Evolutionary conservation across 2,329 filamentous ascomycete species (phyloP).

Genomic region (Alternaria angustiovoidea): DNA sequence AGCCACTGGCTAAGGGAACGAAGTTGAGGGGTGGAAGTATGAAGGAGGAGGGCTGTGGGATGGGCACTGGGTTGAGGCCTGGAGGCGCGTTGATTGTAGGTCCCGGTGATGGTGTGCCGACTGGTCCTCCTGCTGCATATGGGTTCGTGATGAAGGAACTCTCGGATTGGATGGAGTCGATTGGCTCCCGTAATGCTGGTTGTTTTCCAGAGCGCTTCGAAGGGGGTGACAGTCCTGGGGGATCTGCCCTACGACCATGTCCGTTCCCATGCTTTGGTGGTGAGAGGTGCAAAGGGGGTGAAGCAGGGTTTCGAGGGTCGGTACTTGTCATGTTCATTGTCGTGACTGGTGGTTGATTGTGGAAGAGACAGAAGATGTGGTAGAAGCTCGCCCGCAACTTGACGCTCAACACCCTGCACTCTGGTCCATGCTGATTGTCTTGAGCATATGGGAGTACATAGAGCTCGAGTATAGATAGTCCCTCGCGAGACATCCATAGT

Average conservation of each 20-base stretch:
- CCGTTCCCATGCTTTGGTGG: conserved; percentile 33
- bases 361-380: conserved; percentile 95
- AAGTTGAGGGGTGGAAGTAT: conserved; percentile 83
- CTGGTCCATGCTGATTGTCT: conserved; percentile 76
- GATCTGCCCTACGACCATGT: conserved; percentile 35
- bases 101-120: conserved; percentile 53
- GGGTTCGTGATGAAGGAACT: conserved; percentile 62
- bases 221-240: conserved; percentile 37
- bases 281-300: conserved; percentile 35
- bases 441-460: conserved; percentile 78
- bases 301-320: conserved; percentile 37
- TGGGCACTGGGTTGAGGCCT: conserved; percentile 54
- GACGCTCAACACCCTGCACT: conserved; percentile 87
- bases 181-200: conserved; percentile 57
- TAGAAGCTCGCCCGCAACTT: conserved; percentile 95
- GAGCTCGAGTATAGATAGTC: conserved; percentile 82
- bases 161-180: conserved; percentile 59
- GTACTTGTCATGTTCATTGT: conserved; percentile 45
- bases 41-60: conserved; percentile 68
- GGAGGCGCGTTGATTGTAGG: conserved; percentile 55
- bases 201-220: conserved; percentile 47
- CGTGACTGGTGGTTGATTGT: conserved; percentile 81
- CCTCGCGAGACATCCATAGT: conserved; percentile 93
- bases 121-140: conserved; percentile 51
- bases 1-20: conserved; percentile 79